Evolutionary conservation across 116 monocot genomes (phyloP).

Genomic region (Trichopus zeylanicus): DNA sequence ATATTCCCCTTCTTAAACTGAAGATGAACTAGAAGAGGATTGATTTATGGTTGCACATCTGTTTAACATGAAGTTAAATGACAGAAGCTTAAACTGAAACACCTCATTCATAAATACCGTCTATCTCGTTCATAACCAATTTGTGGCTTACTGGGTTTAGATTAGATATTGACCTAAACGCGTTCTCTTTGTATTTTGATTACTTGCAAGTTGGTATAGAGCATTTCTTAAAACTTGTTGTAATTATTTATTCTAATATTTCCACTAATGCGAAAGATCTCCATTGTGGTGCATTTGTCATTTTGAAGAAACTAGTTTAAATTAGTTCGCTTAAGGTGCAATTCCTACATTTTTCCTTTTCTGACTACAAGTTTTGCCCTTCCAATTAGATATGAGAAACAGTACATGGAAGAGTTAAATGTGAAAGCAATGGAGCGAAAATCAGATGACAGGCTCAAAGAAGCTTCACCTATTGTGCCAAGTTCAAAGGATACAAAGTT

Average conservation of each 20-base stretch:
- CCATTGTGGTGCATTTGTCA: too few relatives aligned
- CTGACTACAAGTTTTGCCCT: neutral
- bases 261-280: neutral
- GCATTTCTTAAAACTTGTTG: neutral
- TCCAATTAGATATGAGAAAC: conserved; percentile 56
- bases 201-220: neutral
- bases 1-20: too few relatives aligned
- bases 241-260: neutral
- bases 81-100: too few relatives aligned
- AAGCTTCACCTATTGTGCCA: conserved; percentile 13
- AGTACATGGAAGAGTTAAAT: conserved; percentile 60
- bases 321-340: neutral
- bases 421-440: conserved; percentile 28
- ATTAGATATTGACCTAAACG: neutral
- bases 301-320: neutral
- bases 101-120: too few relatives aligned
- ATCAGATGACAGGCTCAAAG: conserved; percentile 25
- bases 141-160: neutral
- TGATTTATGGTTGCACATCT: too few relatives aligned
- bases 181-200: neutral
- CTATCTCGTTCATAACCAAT: too few relatives aligned
- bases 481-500: conserved; percentile 21
- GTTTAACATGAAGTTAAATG: too few relatives aligned
- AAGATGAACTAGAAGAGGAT: too few relatives aligned
- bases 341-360: neutral